Base-by-base conservation (phyloP, 192 early-diverging fungal species). In the Coemansia sp. region DNA sequence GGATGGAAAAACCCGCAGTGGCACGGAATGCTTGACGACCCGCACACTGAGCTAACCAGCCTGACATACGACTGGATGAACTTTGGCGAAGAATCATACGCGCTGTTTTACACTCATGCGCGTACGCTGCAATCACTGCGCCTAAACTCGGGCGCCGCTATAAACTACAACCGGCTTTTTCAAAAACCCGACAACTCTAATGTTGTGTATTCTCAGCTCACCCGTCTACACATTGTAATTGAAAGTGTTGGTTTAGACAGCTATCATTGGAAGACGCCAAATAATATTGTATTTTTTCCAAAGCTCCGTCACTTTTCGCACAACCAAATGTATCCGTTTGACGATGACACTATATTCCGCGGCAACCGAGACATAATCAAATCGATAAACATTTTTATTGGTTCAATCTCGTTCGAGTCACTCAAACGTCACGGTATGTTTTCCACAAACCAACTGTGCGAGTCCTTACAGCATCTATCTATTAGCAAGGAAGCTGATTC, bases 281-380 rank as follows among this genome's bases (percentile, higher is more conserved):
- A 14, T 19, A 59, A 29, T n/a, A 59, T n/a, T 18, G 57, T 23
- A 29, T 43, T 27, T n/a, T 59, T 59, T 43, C 57, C 57, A 18
- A 5, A 9, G 16, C 38, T 59, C n/a, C 11, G n/a, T 8, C 12
- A 13, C 3, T 43, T 59, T 24, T n/a, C 18, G 10, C 13, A n/a
- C 19, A 59, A 59, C 20, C 57, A 59, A 18, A 18, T 59, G 16
- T 45, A 59, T 22, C 41, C 57, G 18, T 59, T 59, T 24, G 20
- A 22, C 3, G 41, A 59, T 43, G 38, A 59, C 16, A 59, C 57
- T 11, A 19, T 59, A 29, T 59, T 43, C 9, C 22, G 57, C 10
- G 35, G 57, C 35, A 59, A 43, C 10, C 57, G 57, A 19, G 27
- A 35, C 2, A 54, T 6, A 29, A 54, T 54, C 11, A 26, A 35